Percentiles rank a stretch among this genome's conserved stretches.
Evolutionary conservation across 805 yeast genomes (phyloP).

Genomic region (Lipomyces yamadae): DNA sequence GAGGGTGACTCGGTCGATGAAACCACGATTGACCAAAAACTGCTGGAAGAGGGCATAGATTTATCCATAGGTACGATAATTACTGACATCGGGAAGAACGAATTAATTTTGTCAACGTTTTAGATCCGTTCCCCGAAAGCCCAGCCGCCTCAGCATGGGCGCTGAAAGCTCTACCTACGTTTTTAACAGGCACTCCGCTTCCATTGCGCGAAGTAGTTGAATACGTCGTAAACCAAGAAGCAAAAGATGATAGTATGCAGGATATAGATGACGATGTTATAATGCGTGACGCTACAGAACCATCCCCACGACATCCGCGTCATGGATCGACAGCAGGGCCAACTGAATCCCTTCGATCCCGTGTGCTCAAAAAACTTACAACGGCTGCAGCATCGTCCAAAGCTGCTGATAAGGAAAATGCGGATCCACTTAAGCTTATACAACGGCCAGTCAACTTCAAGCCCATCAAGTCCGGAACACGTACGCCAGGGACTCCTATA

Average conservation of each 20-base stretch:
- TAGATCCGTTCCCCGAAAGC: slow-evolving; percentile 28
- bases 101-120: neutral
- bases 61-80: slow-evolving; percentile 9
- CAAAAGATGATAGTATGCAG: neutral
- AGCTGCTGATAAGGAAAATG: slow-evolving; percentile 13
- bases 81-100: neutral
- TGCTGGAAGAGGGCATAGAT: slow-evolving; percentile 20
- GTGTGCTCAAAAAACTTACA: slow-evolving; percentile 8
- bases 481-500: slow-evolving; percentile 6
- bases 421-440: slow-evolving; percentile 1
- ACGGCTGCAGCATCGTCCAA: neutral
- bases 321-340: neutral
- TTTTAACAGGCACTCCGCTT: slow-evolving; percentile 38
- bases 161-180: slow-evolving; percentile 35
- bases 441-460: neutral
- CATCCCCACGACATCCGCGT: neutral
- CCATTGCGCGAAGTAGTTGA: slow-evolving; percentile 11
- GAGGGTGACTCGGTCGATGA: slow-evolving; percentile 26
- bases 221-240: slow-evolving; percentile 4
- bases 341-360: slow-evolving; percentile 15
- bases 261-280: slow-evolving; percentile 5
- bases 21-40: slow-evolving; percentile 20
- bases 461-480: neutral
- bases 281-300: neutral
- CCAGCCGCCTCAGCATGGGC: slow-evolving; percentile 40